These are phyloP conservation scores for Blastocystis sp. DNA, from an alignment of 352 stramenopile genomes.

Conservation along the genomic window DNA sequence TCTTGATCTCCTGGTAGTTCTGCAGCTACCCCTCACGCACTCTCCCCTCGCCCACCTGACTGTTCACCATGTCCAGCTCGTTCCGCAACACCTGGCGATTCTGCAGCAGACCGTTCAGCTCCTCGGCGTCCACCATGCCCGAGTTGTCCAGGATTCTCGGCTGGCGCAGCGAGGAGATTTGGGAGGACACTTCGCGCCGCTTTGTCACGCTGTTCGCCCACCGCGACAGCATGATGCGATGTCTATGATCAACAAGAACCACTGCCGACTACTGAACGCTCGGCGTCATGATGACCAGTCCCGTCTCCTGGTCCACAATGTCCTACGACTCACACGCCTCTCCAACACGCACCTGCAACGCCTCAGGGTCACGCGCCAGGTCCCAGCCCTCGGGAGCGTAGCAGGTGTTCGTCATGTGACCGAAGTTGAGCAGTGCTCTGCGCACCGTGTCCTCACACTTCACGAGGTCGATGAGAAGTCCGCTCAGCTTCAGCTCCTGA, in stretches of 20 bases:
- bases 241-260: background rate
- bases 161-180: background rate
- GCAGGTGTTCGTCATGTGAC: background rate
- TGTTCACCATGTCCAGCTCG: background rate
- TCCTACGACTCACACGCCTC: background rate
- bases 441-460: conserved; percentile 29
- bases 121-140: background rate
- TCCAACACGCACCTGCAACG: background rate
- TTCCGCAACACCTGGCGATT: background rate
- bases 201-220: conserved; percentile 10
- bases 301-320: background rate
- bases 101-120: background rate
- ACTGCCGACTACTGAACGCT: background rate
- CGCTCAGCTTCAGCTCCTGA: background rate
- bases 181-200: conserved; percentile 2
- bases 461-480: conserved; percentile 7
- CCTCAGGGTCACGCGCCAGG: background rate
- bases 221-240: conserved; percentile 23
- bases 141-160: conserved; percentile 2
- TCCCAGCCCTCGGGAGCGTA: background rate
- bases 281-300: conserved; percentile 32
- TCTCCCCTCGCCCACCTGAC: background rate
- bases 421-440: conserved; percentile 32
- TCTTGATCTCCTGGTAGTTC: conserved; percentile 78
- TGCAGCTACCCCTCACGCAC: conserved; percentile 76